Conservation (phyloP, 768 basidiomycete genomes). For the Pleurotus djamor region DNA sequence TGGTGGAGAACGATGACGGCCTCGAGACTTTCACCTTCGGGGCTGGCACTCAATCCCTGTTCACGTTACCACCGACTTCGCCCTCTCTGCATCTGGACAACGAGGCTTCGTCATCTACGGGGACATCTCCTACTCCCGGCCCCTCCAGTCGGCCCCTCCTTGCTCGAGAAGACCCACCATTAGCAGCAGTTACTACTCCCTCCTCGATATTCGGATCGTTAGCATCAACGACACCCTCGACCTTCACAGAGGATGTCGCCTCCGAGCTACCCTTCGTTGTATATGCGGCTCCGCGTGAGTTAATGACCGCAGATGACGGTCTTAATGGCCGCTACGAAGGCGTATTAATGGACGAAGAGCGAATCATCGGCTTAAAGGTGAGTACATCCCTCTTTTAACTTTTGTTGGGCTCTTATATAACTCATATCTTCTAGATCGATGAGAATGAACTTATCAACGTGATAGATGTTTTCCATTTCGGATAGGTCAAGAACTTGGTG, state of each 20-base stretch:
- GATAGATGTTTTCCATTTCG: conserved; percentile 4
- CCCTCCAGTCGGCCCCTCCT: no score
- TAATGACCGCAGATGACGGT: not conserved
- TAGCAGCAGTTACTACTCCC: no score
- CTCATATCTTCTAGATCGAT: not conserved
- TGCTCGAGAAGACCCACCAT: no score
- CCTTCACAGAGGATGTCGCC: conserved; percentile 23
- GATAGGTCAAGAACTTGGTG: not conserved
- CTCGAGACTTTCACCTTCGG: no score
- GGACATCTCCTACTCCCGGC: no score
- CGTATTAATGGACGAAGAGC: conserved; percentile 38
- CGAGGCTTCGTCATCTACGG: no score
- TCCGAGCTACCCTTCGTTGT: conserved; percentile 25
- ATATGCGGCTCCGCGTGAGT: conserved; percentile 2
- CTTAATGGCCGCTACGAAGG: conserved; percentile 21
- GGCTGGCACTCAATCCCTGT: no score
- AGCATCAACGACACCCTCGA: not conserved
- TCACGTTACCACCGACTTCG: no score
- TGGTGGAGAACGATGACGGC: no score
- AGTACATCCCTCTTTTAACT: not conserved
- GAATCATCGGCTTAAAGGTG: conserved; percentile 25
- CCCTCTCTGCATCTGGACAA: no score
- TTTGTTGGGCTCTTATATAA: not conserved
- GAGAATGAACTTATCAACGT: not conserved
- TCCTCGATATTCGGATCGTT: no score